These are phyloP conservation scores for Madurella mycetomatis DNA, from an alignment of 2,329 filamentous ascomycete species.

Conservation along the genomic window DNA sequence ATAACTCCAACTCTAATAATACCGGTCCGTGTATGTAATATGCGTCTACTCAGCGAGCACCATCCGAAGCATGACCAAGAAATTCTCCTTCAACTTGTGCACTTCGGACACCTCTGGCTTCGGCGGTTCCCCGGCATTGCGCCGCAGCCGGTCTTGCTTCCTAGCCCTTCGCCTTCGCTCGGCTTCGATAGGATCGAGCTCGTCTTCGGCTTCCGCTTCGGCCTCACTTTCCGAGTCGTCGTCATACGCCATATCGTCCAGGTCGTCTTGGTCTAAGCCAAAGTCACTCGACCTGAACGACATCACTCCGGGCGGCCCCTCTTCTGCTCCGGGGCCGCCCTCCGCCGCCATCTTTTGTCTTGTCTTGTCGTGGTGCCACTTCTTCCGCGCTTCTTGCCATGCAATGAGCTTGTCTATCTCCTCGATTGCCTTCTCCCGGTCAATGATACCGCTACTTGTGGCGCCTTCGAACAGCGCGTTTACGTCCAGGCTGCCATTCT, in stretches of 20 bases:
- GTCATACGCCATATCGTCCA: conserved; percentile 80
- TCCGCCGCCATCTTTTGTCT: conserved; percentile 98
- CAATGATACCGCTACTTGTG: conserved; percentile 60
- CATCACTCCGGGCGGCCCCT: conserved; percentile 50
- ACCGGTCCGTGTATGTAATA: not conserved
- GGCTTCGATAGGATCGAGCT: conserved; percentile 80
- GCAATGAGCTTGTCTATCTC: conserved; percentile 84
- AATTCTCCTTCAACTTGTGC: conserved; percentile 72
- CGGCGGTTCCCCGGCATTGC: conserved; percentile 75
- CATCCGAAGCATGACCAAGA: conserved; percentile 74
- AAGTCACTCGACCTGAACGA: conserved; percentile 80
- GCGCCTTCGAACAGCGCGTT: conserved; percentile 87
- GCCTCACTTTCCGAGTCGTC: conserved; percentile 60
- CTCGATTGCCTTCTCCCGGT: conserved; percentile 65
- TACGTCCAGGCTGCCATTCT: conserved; percentile 84
- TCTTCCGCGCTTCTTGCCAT: conserved; percentile 94
- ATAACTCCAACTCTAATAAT: not conserved
- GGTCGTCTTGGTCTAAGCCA: conserved; percentile 78
- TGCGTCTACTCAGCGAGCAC: conserved; percentile 67
- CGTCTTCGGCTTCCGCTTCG: conserved; percentile 69
- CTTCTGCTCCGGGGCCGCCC: conserved; percentile 46
- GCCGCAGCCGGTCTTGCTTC: conserved; percentile 73
- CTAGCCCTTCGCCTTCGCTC: conserved; percentile 74
- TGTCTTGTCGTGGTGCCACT: conserved; percentile 98
- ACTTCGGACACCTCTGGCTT: conserved; percentile 80